phyloP scores from a whole-genome alignment of 495 filamentous ascomycete genomes.

The Aspergillus egyptiacus region DNA sequence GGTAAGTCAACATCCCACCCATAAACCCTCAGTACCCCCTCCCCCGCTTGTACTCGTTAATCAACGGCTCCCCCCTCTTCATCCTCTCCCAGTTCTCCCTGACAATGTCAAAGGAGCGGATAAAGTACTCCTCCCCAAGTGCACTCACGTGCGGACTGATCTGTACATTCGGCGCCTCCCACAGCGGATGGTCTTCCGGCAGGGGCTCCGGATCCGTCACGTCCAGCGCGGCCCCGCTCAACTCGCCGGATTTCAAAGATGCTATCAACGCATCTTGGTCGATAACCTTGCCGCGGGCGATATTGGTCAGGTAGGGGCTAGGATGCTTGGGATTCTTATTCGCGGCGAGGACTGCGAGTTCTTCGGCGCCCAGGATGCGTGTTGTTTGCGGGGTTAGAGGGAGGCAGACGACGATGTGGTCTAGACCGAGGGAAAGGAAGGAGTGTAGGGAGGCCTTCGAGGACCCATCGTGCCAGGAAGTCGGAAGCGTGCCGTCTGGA shows the following conservation, averaged over 20 bases:
- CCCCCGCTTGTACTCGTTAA: constrained; percentile 62
- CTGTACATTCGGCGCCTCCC: constrained; percentile 65
- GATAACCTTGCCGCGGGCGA: constrained; percentile 66
- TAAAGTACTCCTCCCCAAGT: constrained; percentile 49
- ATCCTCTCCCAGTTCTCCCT: constrained; percentile 54
- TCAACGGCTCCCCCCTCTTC: constrained; percentile 52
- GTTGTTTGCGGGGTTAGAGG: constrained; percentile 65
- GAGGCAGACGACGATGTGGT: constrained; percentile 67
- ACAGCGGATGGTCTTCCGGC: constrained; percentile 62
- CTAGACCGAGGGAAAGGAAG: constrained; percentile 65
- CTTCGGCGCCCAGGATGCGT: constrained; percentile 54
- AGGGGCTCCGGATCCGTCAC: constrained; percentile 83
- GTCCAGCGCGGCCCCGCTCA: constrained; percentile 75
- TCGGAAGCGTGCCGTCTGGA: constrained; percentile 62
- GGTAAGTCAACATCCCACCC: background rate
- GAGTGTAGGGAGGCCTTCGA: constrained; percentile 52
- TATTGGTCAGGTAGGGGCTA: constrained; percentile 60
- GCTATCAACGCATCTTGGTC: constrained; percentile 62
- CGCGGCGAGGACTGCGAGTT: constrained; percentile 62
- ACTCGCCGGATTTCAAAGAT: constrained; percentile 35
- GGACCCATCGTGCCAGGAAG: constrained; percentile 66
- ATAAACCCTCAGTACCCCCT: constrained; percentile 29
- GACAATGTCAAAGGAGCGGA: constrained; percentile 55
- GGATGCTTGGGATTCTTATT: constrained; percentile 8
- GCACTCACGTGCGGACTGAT: constrained; percentile 79